Evolutionary conservation across 2,329 filamentous ascomycete genomes (phyloP), one percentile per base, ranked within the genome.

Genomic region (Stemphylium vesicarium): DNA sequence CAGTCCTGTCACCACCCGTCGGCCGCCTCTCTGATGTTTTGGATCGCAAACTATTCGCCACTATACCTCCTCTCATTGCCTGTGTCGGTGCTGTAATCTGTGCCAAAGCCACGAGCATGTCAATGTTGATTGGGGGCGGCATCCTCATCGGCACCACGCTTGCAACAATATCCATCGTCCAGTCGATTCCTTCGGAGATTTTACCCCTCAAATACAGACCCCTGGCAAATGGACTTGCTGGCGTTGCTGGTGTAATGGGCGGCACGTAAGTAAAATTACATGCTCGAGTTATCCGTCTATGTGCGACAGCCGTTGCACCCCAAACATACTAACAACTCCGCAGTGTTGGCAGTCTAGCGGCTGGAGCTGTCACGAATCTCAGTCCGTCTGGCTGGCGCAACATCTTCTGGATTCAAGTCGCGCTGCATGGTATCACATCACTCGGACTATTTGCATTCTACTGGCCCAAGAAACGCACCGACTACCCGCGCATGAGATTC

Each of bases 331-430:
- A 3, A 60, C n/a, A 11, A 22, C 5, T 15, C 7, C 45, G 16
- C 50, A 82, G 81, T 1, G 70, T 83, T 13, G 83, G 81, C 11
- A 69, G 74, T 11, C 73, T 85, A 4, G 78, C 80, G 22, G 81
- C 82, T 6, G 83, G 83, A 2, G 82, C 78, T 7, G 79, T 84
- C 2, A 84, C 83, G 0, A 81, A 83, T 53, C 65, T 77, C 11
- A 73, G 74, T 46, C 58, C 75, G 0, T 72, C 68, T 1, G 83
- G 83, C 16, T 85, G 83, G 83, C 75, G 83, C 1, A 78, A 80
- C 60, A 85, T 85, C 59, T 85, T 84, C 64, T 85, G 83, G 83
- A 83, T 85, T 12, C 83, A 85, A 68, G 82, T 82, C 1, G 82
- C 75, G 6, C 80, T 85, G 55, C 82, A 84, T 56, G 75, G 77